Conservation (phyloP, 371 early-diverging fungal species). For the Mortierella sp. region DNA sequence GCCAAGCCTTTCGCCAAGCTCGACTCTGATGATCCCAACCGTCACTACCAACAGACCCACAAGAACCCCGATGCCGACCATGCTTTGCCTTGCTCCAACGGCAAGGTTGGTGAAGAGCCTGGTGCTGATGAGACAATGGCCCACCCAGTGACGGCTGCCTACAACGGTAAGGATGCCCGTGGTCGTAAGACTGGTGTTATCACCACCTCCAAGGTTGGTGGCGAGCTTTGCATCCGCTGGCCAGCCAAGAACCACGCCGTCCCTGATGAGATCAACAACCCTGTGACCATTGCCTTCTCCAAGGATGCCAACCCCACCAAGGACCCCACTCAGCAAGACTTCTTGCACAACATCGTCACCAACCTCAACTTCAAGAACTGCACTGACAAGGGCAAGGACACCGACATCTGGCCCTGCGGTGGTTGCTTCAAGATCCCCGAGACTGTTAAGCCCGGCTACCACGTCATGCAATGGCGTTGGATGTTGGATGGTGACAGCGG, state of each 20-base stretch:
- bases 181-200: slow-evolving; percentile 35
- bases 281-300: slow-evolving; percentile 47
- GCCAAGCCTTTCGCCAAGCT: slow-evolving; percentile 52
- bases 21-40: slow-evolving; percentile 51
- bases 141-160: slow-evolving; percentile 28
- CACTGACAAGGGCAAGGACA: slow-evolving; percentile 23
- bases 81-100: slow-evolving; percentile 47
- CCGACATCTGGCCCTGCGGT: slow-evolving; percentile 54
- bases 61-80: slow-evolving; percentile 22
- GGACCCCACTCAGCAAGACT: slow-evolving; percentile 42
- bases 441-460: slow-evolving; percentile 23
- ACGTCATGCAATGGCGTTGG: slow-evolving; percentile 56
- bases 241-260: slow-evolving; percentile 58
- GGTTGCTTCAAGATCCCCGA: slow-evolving; percentile 48
- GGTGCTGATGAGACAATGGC: slow-evolving; percentile 47
- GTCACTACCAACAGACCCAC: slow-evolving; percentile 54
- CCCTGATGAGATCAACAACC: slow-evolving; percentile 23
- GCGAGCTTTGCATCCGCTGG: slow-evolving; percentile 51
- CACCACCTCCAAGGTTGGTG: slow-evolving; percentile 31
- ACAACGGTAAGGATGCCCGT: slow-evolving; percentile 32
- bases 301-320: slow-evolving; percentile 21
- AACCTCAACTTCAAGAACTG: slow-evolving; percentile 53
- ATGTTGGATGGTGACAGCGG: slow-evolving; percentile 39
- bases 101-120: slow-evolving; percentile 36
- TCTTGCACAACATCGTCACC: slow-evolving; percentile 23